A percentile compares a stretch with the other conserved stretches of the same genome.
Conservation (phyloP, 2,329 filamentous ascomycete genomes). For the Tothia fuscella region DNA sequence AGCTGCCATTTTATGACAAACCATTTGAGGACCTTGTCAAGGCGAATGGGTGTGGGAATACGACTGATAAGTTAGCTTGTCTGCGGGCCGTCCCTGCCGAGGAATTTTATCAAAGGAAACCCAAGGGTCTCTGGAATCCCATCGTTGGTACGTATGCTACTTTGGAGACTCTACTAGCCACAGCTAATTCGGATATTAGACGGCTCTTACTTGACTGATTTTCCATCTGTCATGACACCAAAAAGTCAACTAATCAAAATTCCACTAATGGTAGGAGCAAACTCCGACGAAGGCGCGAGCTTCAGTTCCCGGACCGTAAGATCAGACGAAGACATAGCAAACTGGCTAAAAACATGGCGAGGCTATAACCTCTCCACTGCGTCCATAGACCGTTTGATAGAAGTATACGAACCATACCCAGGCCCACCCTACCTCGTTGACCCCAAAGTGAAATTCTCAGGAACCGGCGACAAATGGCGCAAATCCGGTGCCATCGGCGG, state of each 20-base stretch:
- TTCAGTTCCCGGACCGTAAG: slow-evolving; percentile 18
- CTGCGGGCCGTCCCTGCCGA: slow-evolving; percentile 32
- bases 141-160: slow-evolving; percentile 16
- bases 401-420: background rate
- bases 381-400: background rate
- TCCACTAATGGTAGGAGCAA: slow-evolving; percentile 37
- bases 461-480: background rate
- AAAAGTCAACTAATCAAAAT: slow-evolving; percentile 33
- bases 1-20: slow-evolving; percentile 45
- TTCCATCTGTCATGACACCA: slow-evolving; percentile 34
- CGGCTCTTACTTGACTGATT: slow-evolving; percentile 36
- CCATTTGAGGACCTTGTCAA: slow-evolving; percentile 37
- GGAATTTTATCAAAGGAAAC: background rate
- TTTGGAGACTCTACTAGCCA: background rate
- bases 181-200: slow-evolving; percentile 25
- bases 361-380: background rate
- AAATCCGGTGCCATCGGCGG: slow-evolving; percentile 4
- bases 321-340: background rate
- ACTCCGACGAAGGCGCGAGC: slow-evolving; percentile 36
- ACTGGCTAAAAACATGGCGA: background rate
- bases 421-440: background rate
- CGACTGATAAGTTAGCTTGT: slow-evolving; percentile 36
- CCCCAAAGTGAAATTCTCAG: background rate
- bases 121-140: background rate
- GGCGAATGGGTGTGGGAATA: slow-evolving; percentile 35